phyloP scores from a whole-genome alignment of 345 rosid species.

The Hibiscus trionum region DNA sequence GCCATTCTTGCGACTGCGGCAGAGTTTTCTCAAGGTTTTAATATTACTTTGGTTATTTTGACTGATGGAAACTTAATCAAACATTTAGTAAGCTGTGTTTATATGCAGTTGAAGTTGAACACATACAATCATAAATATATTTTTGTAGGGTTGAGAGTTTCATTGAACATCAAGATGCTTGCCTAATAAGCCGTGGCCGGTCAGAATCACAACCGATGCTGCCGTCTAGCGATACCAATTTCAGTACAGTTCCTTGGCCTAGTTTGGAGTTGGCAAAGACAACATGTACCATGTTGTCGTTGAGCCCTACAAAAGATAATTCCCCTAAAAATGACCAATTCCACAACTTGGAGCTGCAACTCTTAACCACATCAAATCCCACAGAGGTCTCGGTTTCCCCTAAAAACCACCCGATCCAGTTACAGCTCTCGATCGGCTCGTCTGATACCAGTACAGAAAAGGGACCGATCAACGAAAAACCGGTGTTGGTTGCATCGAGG shows the following conservation, averaged over 20 bases:
- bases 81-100: constrained; percentile 10
- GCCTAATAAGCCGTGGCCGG: constrained; percentile 29
- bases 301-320: constrained; percentile 20
- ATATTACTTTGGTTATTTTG: constrained; percentile 10
- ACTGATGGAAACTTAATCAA: constrained; percentile 22
- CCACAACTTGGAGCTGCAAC: constrained; percentile 63
- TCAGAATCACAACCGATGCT: constrained; percentile 36
- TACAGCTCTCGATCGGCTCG: constrained; percentile 63
- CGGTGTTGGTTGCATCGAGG: constrained; percentile 11
- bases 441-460: constrained; percentile 16
- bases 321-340: constrained; percentile 14
- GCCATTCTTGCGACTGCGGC: constrained; percentile 97
- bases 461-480: constrained; percentile 14
- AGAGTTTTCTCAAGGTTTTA: constrained; percentile 90
- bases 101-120: constrained; percentile 21
- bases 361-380: constrained; percentile 28
- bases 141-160: constrained; percentile 79
- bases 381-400: constrained; percentile 19
- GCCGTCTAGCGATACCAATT: constrained; percentile 44
- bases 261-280: constrained; percentile 29
- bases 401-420: constrained; percentile 32
- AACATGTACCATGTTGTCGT: constrained; percentile 19
- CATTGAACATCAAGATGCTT: constrained; percentile 88
- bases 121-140: not conserved
- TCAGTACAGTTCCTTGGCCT: constrained; percentile 39